phyloP scores from a whole-genome alignment of 2,329 filamentous ascomycete genomes.

The Alternaria triticimaculans region DNA sequence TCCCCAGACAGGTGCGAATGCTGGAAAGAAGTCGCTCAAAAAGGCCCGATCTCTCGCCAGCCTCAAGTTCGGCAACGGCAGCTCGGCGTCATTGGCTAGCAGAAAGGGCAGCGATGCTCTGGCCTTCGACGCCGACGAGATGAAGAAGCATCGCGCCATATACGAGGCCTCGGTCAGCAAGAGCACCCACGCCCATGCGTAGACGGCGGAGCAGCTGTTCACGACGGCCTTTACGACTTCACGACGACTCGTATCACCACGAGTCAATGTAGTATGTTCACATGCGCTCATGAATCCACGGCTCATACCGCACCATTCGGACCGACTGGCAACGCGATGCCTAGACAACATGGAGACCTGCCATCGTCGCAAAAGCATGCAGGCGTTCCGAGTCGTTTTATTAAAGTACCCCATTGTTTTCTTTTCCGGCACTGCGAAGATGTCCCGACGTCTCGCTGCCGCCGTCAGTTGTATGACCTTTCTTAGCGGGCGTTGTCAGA shows the following conservation, averaged over 20 bases:
- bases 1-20: slow-evolving; percentile 27
- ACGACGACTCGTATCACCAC: slow-evolving; percentile 22
- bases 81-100: slow-evolving; percentile 40
- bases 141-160: slow-evolving; percentile 45
- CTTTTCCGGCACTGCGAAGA: slow-evolving; percentile 4
- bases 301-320: slow-evolving; percentile 2
- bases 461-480: slow-evolving; percentile 6
- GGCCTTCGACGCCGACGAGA: slow-evolving; percentile 45
- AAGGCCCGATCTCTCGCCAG: slow-evolving; percentile 47
- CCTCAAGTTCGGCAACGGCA: slow-evolving; percentile 39
- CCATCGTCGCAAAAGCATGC: background rate
- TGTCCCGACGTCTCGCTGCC: slow-evolving; percentile 1
- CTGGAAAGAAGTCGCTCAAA: slow-evolving; percentile 44
- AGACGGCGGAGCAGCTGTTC: slow-evolving; percentile 1
- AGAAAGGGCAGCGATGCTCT: slow-evolving; percentile 43
- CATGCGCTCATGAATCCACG: slow-evolving; percentile 7
- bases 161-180: slow-evolving; percentile 41
- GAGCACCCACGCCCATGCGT: slow-evolving; percentile 7
- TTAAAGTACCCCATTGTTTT: slow-evolving; percentile 14
- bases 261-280: slow-evolving; percentile 19
- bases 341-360: slow-evolving; percentile 1
- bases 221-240: slow-evolving; percentile 21
- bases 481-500: slow-evolving; percentile 37
- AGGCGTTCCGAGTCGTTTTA: slow-evolving; percentile 3
- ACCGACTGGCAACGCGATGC: slow-evolving; percentile 7